Conservation (phyloP, 2,329 filamentous ascomycete species). For the Fusarium torulosum region DNA sequence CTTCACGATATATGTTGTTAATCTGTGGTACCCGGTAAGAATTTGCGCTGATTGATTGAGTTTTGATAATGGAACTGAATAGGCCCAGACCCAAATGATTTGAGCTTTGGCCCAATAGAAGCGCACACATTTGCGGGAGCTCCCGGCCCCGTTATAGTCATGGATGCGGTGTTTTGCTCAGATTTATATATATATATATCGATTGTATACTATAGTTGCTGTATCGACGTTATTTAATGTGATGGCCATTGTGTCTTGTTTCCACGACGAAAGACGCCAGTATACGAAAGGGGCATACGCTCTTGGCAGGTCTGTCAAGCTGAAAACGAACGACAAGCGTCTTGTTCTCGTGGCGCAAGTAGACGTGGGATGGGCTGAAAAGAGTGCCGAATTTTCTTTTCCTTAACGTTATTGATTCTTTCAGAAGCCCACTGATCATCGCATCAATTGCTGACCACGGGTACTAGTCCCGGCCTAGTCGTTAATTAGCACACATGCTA, state of each 20-base stretch:
- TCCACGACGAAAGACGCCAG: not conserved
- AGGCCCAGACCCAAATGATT: conserved; percentile 19
- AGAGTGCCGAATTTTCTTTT: conserved; percentile 23
- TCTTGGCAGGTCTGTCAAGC: conserved; percentile 13
- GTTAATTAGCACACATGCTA: conserved; percentile 27
- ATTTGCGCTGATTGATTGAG: conserved; percentile 15
- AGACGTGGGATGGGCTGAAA: conserved; percentile 26
- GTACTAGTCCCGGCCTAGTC: conserved; percentile 30
- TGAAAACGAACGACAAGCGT: not conserved
- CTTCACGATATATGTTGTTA: not conserved
- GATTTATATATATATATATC: not conserved
- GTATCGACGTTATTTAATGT: not conserved
- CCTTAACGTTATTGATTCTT: conserved; percentile 15
- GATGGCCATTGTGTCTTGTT: not conserved
- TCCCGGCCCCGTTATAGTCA: conserved; percentile 31
- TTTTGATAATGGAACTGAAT: conserved; percentile 18
- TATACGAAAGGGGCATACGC: not conserved
- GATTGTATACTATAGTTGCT: not conserved
- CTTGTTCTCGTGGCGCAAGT: conserved; percentile 27
- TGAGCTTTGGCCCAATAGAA: conserved; percentile 28
- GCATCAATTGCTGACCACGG: conserved; percentile 35
- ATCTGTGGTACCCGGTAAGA: not conserved
- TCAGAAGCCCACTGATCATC: conserved; percentile 32
- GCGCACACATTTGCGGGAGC: conserved; percentile 29
- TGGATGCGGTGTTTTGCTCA: conserved; percentile 7